Conservation (phyloP, 441 rosid species). For the Eutrema salsugineum region DNA sequence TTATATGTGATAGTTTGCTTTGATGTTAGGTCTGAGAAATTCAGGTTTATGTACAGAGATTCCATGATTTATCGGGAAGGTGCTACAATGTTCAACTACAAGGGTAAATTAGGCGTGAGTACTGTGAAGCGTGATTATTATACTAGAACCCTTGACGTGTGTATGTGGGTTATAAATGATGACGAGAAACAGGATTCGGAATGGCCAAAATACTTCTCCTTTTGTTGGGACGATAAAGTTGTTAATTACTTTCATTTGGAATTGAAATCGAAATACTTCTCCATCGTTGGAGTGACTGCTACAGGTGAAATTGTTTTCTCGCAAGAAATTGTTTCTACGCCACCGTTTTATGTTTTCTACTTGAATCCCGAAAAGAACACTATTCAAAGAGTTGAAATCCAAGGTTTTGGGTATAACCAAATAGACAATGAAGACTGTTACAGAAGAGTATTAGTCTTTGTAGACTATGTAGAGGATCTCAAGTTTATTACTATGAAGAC, state of each 20-base stretch:
- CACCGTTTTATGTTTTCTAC: background rate
- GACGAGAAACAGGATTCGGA: too few species aligned
- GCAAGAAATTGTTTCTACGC: background rate
- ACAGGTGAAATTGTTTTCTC: background rate
- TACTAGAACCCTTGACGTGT: too few species aligned
- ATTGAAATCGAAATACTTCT: too few species aligned
- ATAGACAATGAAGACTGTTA: background rate
- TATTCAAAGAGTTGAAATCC: background rate
- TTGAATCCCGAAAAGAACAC: background rate
- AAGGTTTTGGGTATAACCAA: background rate
- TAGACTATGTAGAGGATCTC: background rate
- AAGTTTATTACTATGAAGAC: background rate
- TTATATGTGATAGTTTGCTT: too few species aligned
- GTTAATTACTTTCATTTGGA: background rate
- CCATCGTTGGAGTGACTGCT: background rate
- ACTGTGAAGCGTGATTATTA: too few species aligned
- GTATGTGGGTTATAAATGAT: too few species aligned
- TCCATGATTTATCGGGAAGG: too few species aligned
- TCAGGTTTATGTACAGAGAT: too few species aligned
- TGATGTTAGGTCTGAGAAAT: too few species aligned
- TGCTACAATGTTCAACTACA: too few species aligned
- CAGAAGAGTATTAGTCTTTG: background rate
- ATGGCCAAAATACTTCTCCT: background rate
- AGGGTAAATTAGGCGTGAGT: too few species aligned
- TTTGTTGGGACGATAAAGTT: background rate